These are phyloP conservation scores for Whalleya microplaca DNA, from an alignment of 2,329 filamentous ascomycete species.

Conservation along the genomic window DNA sequence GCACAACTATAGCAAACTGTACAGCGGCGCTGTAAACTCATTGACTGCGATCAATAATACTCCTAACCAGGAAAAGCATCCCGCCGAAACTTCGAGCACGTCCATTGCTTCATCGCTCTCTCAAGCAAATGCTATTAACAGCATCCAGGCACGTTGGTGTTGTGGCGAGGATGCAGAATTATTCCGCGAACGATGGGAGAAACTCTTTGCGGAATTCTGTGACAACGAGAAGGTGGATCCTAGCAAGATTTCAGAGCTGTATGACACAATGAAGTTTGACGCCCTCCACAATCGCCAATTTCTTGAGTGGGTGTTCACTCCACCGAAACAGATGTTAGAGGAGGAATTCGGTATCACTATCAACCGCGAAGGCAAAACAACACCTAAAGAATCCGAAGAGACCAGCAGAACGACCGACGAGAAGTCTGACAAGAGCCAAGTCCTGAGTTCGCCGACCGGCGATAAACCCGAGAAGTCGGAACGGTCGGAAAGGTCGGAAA, in stretches of 20 bases:
- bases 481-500: slow-evolving; percentile 31
- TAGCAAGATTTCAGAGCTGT: slow-evolving; percentile 97
- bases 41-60: slow-evolving; percentile 61
- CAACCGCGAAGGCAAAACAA: slow-evolving; percentile 44
- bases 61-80: slow-evolving; percentile 50
- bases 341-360: slow-evolving; percentile 62
- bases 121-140: slow-evolving; percentile 64
- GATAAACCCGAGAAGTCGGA: slow-evolving; percentile 34
- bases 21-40: slow-evolving; percentile 67
- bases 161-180: slow-evolving; percentile 93
- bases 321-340: slow-evolving; percentile 75
- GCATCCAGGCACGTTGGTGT: slow-evolving; percentile 91
- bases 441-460: slow-evolving; percentile 30
- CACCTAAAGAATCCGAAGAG: slow-evolving; percentile 47
- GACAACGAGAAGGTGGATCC: slow-evolving; percentile 98
- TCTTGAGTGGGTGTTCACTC: slow-evolving; percentile 96
- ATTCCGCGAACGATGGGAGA: slow-evolving; percentile 97
- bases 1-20: slow-evolving; percentile 84
- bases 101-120: slow-evolving; percentile 56
- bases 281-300: slow-evolving; percentile 96
- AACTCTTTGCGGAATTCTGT: slow-evolving; percentile 94
- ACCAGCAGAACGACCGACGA: slow-evolving; percentile 42
- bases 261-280: slow-evolving; percentile 99
- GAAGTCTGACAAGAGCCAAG: slow-evolving; percentile 45
- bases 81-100: slow-evolving; percentile 45